Percentiles rank a stretch among this genome's conserved stretches.
These are phyloP conservation scores for Sporisorium graminicola DNA, from an alignment of 1,284 basidiomycete species.

Conservation along the genomic window DNA sequence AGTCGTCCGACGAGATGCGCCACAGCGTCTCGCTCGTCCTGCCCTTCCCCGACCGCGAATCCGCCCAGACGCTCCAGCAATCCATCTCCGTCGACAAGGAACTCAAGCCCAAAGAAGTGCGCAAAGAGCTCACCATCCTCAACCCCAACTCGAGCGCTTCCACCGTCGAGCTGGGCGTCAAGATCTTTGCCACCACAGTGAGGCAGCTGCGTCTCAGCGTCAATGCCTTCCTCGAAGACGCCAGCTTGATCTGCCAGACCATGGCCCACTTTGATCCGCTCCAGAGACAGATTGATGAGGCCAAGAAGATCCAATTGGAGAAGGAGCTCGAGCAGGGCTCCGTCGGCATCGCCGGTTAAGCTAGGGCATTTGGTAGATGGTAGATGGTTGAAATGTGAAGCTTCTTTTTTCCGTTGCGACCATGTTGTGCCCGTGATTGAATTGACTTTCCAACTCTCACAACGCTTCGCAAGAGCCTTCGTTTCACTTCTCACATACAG, in stretches of 20 bases:
- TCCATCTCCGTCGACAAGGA: slow-evolving; percentile 59
- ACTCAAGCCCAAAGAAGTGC: slow-evolving; percentile 58
- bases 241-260: slow-evolving; percentile 52
- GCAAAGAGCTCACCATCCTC: slow-evolving; percentile 47
- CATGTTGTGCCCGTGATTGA: neutral
- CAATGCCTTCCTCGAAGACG: slow-evolving; percentile 60
- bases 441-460: too few relatives aligned
- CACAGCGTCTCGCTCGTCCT: slow-evolving; percentile 54
- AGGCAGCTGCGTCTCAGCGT: slow-evolving; percentile 57
- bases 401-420: too few relatives aligned
- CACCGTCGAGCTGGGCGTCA: slow-evolving; percentile 37
- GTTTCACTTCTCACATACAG: neutral
- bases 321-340: slow-evolving; percentile 57
- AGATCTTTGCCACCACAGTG: slow-evolving; percentile 60
- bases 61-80: slow-evolving; percentile 44
- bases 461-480: too few relatives aligned
- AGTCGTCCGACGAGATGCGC: slow-evolving; percentile 36
- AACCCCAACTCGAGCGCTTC: slow-evolving; percentile 8
- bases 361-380: neutral
- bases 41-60: slow-evolving; percentile 45
- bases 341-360: slow-evolving; percentile 55
- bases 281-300: slow-evolving; percentile 34
- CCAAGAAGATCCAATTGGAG: slow-evolving; percentile 33
- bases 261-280: slow-evolving; percentile 56
- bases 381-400: neutral